A percentile compares a stretch with the other conserved stretches of the same genome.
Conservation (phyloP, 192 early-diverging fungal genomes). For the Coemansia sp. region DNA sequence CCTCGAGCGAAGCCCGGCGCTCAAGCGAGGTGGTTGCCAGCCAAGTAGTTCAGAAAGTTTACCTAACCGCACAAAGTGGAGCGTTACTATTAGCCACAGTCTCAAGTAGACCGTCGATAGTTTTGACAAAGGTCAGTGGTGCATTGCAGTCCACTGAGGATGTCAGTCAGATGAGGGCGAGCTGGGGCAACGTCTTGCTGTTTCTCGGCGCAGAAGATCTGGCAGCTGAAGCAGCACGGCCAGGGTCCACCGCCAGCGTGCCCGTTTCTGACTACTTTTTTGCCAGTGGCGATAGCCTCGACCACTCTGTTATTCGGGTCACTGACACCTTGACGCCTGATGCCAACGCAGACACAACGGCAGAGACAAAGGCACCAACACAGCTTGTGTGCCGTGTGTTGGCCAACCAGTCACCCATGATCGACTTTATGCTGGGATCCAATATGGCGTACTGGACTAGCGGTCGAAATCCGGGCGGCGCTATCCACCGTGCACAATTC, state of each 20-base stretch:
- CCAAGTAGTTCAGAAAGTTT: slow-evolving; percentile 22
- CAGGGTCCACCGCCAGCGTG: not conserved
- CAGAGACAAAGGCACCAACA: not conserved
- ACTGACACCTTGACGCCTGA: not conserved
- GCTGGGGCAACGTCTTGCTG: slow-evolving; percentile 15
- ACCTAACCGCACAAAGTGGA: slow-evolving; percentile 30
- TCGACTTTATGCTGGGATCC: slow-evolving; percentile 12
- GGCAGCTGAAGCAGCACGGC: not conserved
- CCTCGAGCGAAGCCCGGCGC: not conserved
- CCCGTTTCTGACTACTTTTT: slow-evolving; percentile 17
- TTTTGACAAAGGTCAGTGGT: slow-evolving; percentile 6
- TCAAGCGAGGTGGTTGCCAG: not conserved
- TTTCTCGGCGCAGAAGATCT: slow-evolving; percentile 3
- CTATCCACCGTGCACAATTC: slow-evolving; percentile 21
- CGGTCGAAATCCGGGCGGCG: slow-evolving; percentile 8
- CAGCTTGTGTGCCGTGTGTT: slow-evolving; percentile 9
- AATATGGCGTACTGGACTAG: slow-evolving; percentile 17
- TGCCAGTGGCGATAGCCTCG: slow-evolving; percentile 26
- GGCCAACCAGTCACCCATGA: slow-evolving; percentile 29
- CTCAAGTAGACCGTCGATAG: slow-evolving; percentile 8
- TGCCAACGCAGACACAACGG: not conserved
- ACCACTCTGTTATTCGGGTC: slow-evolving; percentile 24
- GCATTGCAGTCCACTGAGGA: not conserved
- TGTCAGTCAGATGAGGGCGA: not conserved
- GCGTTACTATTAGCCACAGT: slow-evolving; percentile 11